Conservation (phyloP, 495 filamentous ascomycete genomes). For the Friedmanniomyces simplex region DNA sequence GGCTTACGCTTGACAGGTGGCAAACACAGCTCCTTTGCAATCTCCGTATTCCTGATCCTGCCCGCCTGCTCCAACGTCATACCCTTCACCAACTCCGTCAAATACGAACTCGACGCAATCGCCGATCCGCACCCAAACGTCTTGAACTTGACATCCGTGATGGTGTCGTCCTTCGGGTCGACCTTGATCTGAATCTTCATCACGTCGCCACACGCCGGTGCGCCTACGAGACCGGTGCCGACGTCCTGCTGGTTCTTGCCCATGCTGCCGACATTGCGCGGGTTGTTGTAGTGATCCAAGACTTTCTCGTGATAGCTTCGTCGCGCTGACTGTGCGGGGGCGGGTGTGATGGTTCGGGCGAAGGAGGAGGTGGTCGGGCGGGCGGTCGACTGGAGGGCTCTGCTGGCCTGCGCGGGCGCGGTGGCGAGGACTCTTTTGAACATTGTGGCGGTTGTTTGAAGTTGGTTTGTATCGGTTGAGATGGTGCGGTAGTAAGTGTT, state of each 20-base stretch:
- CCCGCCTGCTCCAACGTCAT: slow-evolving; percentile 94
- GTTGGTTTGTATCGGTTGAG: not conserved
- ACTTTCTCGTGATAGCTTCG: slow-evolving; percentile 60
- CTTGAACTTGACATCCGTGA: slow-evolving; percentile 94
- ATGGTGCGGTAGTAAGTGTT: not conserved
- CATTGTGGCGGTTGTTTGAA: slow-evolving; percentile 31
- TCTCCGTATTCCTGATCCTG: slow-evolving; percentile 89
- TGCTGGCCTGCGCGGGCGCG: slow-evolving; percentile 39
- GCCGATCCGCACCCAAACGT: slow-evolving; percentile 96
- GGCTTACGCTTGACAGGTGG: slow-evolving; percentile 86
- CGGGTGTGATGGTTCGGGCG: slow-evolving; percentile 25
- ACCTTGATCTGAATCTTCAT: slow-evolving; percentile 99
- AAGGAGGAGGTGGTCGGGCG: slow-evolving; percentile 29
- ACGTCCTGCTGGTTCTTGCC: slow-evolving; percentile 75
- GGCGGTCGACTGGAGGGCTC: slow-evolving; percentile 37
- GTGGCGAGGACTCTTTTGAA: slow-evolving; percentile 43
- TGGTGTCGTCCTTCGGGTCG: slow-evolving; percentile 76
- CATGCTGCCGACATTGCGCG: slow-evolving; percentile 91
- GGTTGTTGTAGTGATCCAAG: slow-evolving; percentile 87
- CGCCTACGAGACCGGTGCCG: slow-evolving; percentile 94
- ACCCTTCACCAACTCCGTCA: slow-evolving; percentile 85
- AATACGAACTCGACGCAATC: slow-evolving; percentile 80
- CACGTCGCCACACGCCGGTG: slow-evolving; percentile 86
- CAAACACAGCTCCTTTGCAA: slow-evolving; percentile 89
- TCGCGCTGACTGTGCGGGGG: slow-evolving; percentile 27